Base-by-base conservation (phyloP, 2,329 filamentous ascomycete genomes). In the Stagonosporopsis cucurbitacearum region DNA sequence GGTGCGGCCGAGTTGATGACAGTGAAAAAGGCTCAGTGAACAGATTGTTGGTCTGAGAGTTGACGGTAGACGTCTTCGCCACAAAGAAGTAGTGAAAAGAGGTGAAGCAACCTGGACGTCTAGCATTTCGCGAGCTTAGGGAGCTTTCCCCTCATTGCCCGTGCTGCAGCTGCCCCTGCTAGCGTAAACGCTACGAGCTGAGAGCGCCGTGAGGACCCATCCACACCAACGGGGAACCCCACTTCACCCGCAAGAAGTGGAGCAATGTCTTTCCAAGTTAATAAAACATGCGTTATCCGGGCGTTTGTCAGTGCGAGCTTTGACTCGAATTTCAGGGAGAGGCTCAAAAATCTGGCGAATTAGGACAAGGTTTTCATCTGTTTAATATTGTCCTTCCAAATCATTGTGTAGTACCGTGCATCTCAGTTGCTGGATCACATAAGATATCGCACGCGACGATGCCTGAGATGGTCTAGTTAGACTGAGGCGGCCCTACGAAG, bases 161-260 rank as follows among this genome's bases (percentile, higher is more conserved):
- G 53, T 56, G 53, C 53, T 51, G 53, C 53, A 56, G 53, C 53
- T 56, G 30, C 47, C 53, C 53, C 47, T 56, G 53, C 53, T 56
- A 56, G 53, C 42, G 53, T 32, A 5, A 12, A 9, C 32, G 20
- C 30, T 22, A 6, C 13, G 36, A 26, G 39, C 17, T 22, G 11
- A 36, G 41, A n/a, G 25, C 25, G 49, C 42, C 42, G 53, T 37
- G 47, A 56, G 9, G 26, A 51, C 30, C 19, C n/a, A n/a, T n/a
- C n/a, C n/a, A n/a, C n/a, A n/a, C n/a, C n/a, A n/a, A n/a, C n/a
- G n/a, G n/a, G n/a, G n/a, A n/a, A n/a, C n/a, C n/a, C n/a, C 53
- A 20, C 53, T 15, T 33, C 45, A 50, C 50, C 15, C 22, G 28
- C 7, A 35, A 35, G n/a, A 35, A n/a, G 32, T 35, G 32, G 30